A percentile compares a stretch with the other conserved stretches of the same genome.
Conservation (phyloP, 306 rosid genomes). For the Trichosanthes truncata region DNA sequence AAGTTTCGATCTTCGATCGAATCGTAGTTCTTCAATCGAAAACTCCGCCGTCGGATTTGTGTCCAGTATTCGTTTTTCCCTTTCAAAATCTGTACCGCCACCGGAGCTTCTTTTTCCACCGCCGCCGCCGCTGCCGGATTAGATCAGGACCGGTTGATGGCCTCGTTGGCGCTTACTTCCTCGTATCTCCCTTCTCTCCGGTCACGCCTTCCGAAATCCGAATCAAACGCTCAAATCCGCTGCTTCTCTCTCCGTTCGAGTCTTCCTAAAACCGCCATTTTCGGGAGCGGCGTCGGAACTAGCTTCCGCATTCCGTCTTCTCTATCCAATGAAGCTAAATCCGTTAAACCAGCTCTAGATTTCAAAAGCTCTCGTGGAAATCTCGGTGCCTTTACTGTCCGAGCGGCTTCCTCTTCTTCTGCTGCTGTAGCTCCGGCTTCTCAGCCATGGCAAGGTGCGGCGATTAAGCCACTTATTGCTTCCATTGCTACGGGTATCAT, state of each 20-base stretch:
- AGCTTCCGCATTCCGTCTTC: slow-evolving; percentile 7
- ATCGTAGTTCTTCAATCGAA: slow-evolving; percentile 14
- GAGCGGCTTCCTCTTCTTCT: slow-evolving; percentile 28
- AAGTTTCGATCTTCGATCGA: not conserved
- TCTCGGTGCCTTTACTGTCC: slow-evolving; percentile 1
- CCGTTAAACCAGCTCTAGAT: slow-evolving; percentile 1
- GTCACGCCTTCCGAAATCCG: slow-evolving; percentile 25
- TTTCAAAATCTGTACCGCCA: not conserved
- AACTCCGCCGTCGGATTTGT: slow-evolving; percentile 19
- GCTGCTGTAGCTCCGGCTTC: slow-evolving; percentile 21
- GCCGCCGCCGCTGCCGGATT: slow-evolving; percentile 12
- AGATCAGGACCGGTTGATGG: slow-evolving; percentile 32
- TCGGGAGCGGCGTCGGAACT: slow-evolving; percentile 13
- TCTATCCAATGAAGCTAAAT: not conserved
- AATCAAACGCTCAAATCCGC: slow-evolving; percentile 9
- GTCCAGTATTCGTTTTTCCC: slow-evolving; percentile 30
- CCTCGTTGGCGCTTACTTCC: slow-evolving; percentile 57
- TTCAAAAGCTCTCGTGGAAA: not conserved
- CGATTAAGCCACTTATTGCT: slow-evolving; percentile 65
- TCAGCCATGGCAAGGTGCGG: slow-evolving; percentile 84
- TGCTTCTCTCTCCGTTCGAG: slow-evolving; percentile 7
- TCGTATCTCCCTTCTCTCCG: slow-evolving; percentile 43
- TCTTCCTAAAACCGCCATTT: slow-evolving; percentile 7
- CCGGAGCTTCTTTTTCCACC: not conserved
- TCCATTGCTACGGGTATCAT: slow-evolving; percentile 67